Evolutionary conservation across 768 basidiomycete species (phyloP).

Genomic region (Tephrocybe sp.): DNA sequence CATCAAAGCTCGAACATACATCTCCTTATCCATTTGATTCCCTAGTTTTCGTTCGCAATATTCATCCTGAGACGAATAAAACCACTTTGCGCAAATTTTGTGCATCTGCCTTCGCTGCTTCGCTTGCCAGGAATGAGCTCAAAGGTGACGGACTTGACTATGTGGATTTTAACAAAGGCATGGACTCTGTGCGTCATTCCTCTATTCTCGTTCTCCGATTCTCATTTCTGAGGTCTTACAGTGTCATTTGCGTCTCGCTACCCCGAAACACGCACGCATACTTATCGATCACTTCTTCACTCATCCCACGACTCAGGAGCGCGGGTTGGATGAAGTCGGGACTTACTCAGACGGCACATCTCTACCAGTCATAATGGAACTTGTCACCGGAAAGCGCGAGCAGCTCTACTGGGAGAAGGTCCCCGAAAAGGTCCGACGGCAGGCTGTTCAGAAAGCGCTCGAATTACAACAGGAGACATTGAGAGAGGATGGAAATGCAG

Average conservation of each 20-base stretch:
- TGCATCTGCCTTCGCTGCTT: slow-evolving; percentile 34
- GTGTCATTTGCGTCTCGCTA: slow-evolving; percentile 74
- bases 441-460: slow-evolving; percentile 39
- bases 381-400: slow-evolving; percentile 64
- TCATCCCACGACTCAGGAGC: slow-evolving; percentile 38
- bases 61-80: slow-evolving; percentile 79
- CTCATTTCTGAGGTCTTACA: slow-evolving; percentile 22
- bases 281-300: slow-evolving; percentile 46
- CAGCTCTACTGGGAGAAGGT: slow-evolving; percentile 80
- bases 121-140: slow-evolving; percentile 4
- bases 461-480: not conserved
- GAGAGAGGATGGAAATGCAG: not conserved
- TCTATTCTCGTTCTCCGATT: not conserved
- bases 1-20: slow-evolving; percentile 15
- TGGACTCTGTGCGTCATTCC: slow-evolving; percentile 57
- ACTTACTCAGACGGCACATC: slow-evolving; percentile 10
- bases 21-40: slow-evolving; percentile 63
- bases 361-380: slow-evolving; percentile 45
- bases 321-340: slow-evolving; percentile 59
- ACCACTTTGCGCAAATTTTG: slow-evolving; percentile 71
- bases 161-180: slow-evolving; percentile 76
- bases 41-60: slow-evolving; percentile 67
- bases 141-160: slow-evolving; percentile 59
- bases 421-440: slow-evolving; percentile 65
- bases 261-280: slow-evolving; percentile 41